Conservation (phyloP, 768 basidiomycete species). For the Tremella yokohamensis region DNA sequence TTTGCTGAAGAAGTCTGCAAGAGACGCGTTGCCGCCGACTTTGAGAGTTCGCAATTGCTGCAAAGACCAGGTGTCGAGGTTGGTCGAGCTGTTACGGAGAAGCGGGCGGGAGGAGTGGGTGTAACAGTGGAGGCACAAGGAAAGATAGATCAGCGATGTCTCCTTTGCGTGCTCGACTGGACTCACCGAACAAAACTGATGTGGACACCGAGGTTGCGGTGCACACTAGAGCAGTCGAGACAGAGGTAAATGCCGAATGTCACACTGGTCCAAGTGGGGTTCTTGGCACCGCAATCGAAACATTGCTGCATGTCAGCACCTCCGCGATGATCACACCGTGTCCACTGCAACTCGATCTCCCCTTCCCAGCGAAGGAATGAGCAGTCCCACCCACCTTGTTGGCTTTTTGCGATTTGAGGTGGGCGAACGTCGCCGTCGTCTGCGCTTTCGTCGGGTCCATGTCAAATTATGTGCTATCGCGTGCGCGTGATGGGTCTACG, state of each 20-base stretch:
- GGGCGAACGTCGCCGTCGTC: slow-evolving; percentile 78
- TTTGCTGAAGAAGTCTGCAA: slow-evolving; percentile 82
- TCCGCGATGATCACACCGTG: not conserved
- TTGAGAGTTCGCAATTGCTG: slow-evolving; percentile 92
- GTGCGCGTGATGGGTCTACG: no score
- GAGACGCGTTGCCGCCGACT: slow-evolving; percentile 83
- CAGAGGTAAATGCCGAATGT: slow-evolving; percentile 97
- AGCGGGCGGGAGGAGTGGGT: not conserved
- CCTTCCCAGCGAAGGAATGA: no score
- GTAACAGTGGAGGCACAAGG: not conserved
- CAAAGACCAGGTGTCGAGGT: slow-evolving; percentile 90
- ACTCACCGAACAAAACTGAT: slow-evolving; percentile 90
- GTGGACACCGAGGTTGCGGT: slow-evolving; percentile 96
- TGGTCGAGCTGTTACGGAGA: slow-evolving; percentile 69
- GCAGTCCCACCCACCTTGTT: slow-evolving; percentile 56
- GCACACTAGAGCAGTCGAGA: slow-evolving; percentile 89
- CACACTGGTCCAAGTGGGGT: slow-evolving; percentile 96
- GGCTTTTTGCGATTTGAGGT: slow-evolving; percentile 75
- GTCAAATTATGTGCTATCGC: not conserved
- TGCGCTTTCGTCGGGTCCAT: slow-evolving; percentile 64
- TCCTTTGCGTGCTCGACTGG: no score
- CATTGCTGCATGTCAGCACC: slow-evolving; percentile 61
- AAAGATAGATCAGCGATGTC: not conserved
- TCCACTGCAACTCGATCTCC: no score
- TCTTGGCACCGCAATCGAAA: slow-evolving; percentile 91